Conservation (phyloP, 208 protist species). For the Angomonas desouzai region DNA sequence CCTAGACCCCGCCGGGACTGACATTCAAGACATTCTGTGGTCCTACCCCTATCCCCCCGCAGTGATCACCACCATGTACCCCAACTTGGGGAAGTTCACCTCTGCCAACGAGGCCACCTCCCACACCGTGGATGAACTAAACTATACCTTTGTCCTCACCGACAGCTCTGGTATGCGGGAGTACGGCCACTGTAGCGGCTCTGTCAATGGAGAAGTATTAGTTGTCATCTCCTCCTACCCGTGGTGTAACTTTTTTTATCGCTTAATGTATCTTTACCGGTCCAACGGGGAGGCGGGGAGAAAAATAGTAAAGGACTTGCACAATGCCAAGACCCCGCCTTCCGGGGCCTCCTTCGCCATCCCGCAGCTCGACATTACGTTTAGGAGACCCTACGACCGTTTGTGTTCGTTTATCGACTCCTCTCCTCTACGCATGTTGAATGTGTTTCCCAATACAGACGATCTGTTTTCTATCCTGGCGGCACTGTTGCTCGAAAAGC, state of each 20-base stretch:
- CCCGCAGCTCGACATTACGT: conserved; percentile 36
- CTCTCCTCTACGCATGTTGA: conserved; percentile 53
- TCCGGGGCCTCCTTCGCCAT: conserved; percentile 41
- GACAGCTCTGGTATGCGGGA: conserved; percentile 61
- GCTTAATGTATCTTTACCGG: conserved; percentile 48
- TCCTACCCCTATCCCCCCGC: conserved; percentile 42
- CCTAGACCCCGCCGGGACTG: conserved; percentile 9
- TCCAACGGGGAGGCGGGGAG: conserved; percentile 41
- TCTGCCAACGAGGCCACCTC: conserved; percentile 39
- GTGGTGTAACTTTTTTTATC: conserved; percentile 84
- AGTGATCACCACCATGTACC: conserved; percentile 32
- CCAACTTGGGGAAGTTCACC: conserved; percentile 60
- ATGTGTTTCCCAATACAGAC: conserved; percentile 56
- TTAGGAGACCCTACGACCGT: conserved; percentile 69
- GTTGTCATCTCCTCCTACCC: conserved; percentile 62
- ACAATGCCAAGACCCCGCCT: conserved; percentile 46
- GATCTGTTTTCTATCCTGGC: conserved; percentile 66
- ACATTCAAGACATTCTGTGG: conserved; percentile 40
- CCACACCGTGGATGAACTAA: conserved; percentile 48
- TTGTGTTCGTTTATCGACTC: conserved; percentile 83
- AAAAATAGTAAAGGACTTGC: conserved; percentile 43
- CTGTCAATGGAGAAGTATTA: conserved; percentile 66
- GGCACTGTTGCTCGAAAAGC: conserved; percentile 65
- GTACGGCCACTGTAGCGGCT: conserved; percentile 65
- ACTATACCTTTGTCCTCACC: conserved; percentile 78